Evolutionary conservation across 139 green algal species (phyloP).

Genomic region (Coelastrella sp.): DNA sequence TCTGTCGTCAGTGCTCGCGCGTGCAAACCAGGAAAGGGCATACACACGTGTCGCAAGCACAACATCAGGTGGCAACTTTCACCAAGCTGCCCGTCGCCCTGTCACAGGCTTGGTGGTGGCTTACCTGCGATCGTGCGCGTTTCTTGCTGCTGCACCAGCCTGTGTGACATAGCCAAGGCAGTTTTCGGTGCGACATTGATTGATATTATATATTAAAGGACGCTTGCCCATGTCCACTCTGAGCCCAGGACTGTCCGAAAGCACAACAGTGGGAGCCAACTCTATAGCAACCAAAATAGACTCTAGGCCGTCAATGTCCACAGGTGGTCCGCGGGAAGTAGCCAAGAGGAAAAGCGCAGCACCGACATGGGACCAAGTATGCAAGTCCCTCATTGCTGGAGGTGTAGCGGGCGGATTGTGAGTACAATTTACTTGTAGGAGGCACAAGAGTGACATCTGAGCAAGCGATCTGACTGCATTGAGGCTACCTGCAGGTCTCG

Average conservation of each 20-base stretch:
- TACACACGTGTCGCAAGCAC: too few relatives aligned
- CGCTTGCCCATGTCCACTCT: not conserved
- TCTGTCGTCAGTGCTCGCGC: not conserved
- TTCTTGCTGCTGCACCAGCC: not conserved
- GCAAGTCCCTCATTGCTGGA: slow-evolving; percentile 87
- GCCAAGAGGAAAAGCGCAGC: slow-evolving; percentile 38
- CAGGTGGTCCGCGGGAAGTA: not conserved
- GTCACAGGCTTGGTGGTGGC: not conserved
- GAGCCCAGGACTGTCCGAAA: not conserved
- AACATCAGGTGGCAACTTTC: not conserved
- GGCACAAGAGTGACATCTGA: not conserved
- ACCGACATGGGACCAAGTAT: slow-evolving; percentile 62
- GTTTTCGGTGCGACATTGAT: not conserved
- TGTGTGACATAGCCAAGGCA: not conserved
- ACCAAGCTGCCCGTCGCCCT: not conserved
- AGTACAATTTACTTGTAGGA: slow-evolving; percentile 52
- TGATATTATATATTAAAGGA: not conserved
- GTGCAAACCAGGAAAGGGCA: not conserved
- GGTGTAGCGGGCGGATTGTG: slow-evolving; percentile 93
- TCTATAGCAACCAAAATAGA: not conserved
- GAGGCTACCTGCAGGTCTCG: slow-evolving; percentile 79
- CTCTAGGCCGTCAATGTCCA: slow-evolving; percentile 31
- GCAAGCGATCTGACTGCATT: not conserved
- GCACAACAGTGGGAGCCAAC: not conserved
- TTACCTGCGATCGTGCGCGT: slow-evolving; percentile 7